phyloP scores from a whole-genome alignment of 2,329 filamentous ascomycete species.

The Thyridium curvatum region DNA sequence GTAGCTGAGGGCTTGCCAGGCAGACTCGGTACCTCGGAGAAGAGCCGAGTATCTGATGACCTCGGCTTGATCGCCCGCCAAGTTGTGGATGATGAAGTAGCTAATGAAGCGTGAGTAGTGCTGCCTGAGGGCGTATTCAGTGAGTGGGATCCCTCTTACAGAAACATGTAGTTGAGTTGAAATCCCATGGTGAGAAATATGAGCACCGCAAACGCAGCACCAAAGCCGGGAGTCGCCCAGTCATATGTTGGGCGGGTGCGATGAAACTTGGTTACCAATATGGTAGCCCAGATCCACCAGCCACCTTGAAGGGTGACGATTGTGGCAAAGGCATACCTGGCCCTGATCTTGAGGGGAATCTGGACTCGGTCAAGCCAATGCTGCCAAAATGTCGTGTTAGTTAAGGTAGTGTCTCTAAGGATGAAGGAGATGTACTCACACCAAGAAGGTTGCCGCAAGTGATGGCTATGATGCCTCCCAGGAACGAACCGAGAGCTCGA shows the following conservation, averaged over 20 bases:
- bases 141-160: constrained; percentile 29
- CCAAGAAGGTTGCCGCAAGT: constrained; percentile 61
- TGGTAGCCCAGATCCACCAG: constrained; percentile 68
- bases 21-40: constrained; percentile 64
- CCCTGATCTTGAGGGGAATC: constrained; percentile 46
- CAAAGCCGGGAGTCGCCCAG: constrained; percentile 59
- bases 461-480: constrained; percentile 62
- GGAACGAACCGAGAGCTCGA: constrained; percentile 63
- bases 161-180: constrained; percentile 67
- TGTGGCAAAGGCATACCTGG: constrained; percentile 46
- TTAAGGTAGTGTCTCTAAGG: constrained; percentile 7
- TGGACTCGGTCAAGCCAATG: constrained; percentile 52
- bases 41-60: constrained; percentile 63
- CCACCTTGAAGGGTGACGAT: constrained; percentile 55
- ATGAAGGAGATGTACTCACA: constrained; percentile 24
- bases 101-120: constrained; percentile 21
- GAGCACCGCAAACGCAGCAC: constrained; percentile 60
- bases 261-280: constrained; percentile 56
- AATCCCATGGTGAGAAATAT: constrained; percentile 62
- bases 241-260: constrained; percentile 55
- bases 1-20: constrained; percentile 67
- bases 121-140: not conserved
- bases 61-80: constrained; percentile 55
- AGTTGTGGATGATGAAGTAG: constrained; percentile 64
- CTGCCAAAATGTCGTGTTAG: constrained; percentile 20